phyloP scores from a whole-genome alignment of 1,139 yeast genomes.

The Candida glucosophila region DNA sequence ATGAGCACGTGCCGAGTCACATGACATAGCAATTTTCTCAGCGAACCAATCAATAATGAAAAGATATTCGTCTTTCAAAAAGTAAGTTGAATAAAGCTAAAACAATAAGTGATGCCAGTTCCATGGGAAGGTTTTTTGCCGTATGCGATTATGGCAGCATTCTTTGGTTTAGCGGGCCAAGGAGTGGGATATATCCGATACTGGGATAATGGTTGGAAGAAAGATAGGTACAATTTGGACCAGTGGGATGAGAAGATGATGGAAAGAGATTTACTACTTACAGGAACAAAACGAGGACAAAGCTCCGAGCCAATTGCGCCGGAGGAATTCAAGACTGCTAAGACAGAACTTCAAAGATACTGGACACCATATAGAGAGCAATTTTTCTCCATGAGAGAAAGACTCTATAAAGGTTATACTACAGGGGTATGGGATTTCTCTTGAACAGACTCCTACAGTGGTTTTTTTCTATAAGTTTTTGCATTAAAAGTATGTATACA shows the following conservation, averaged over 20 bases:
- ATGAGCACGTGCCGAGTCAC: too few species aligned
- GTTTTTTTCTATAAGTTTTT: too few species aligned
- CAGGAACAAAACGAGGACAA: constrained; percentile 69
- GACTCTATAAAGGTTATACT: constrained; percentile 41
- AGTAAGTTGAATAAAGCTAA: too few species aligned
- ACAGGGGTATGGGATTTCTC: constrained; percentile 42
- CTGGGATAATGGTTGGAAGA: constrained; percentile 48
- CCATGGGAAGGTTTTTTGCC: constrained; percentile 46
- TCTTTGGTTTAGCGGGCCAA: constrained; percentile 42
- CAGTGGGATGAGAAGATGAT: constrained; percentile 43
- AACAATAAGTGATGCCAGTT: too few species aligned
- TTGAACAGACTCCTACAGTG: too few species aligned
- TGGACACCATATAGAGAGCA: constrained; percentile 44
- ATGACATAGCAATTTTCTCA: too few species aligned
- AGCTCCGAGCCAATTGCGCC: constrained; percentile 63
- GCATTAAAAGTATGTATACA: not conserved
- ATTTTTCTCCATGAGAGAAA: constrained; percentile 40
- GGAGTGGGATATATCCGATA: constrained; percentile 39
- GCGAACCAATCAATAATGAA: too few species aligned
- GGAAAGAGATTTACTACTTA: constrained; percentile 67
- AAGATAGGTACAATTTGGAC: constrained; percentile 39
- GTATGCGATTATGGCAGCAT: constrained; percentile 40
- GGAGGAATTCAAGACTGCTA: constrained; percentile 46
- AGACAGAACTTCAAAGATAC: constrained; percentile 29
- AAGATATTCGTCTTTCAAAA: too few species aligned